Evolutionary conservation across 2,329 filamentous ascomycete genomes (phyloP).

Genomic region (Aspergillus udagawae): DNA sequence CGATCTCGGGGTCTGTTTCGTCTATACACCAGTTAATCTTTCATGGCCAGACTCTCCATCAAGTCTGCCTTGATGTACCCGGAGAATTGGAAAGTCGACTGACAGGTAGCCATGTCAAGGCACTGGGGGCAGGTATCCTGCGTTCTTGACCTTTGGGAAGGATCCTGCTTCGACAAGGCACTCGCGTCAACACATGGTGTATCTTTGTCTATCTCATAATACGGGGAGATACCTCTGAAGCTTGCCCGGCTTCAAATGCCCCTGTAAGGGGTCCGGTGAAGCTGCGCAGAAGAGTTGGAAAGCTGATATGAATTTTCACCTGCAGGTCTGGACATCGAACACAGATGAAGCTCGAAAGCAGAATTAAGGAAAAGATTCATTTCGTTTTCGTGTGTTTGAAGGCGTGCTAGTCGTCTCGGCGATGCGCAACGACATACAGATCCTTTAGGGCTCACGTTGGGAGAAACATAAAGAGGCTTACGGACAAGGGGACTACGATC

Average conservation of each 20-base stretch:
- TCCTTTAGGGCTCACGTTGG: neutral
- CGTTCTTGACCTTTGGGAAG: neutral
- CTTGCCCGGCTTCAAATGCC: neutral
- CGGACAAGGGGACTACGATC: neutral
- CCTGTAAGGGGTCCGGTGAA: neutral
- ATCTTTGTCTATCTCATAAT: neutral
- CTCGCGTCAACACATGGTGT: neutral
- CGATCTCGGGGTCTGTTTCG: neutral
- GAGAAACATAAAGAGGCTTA: neutral
- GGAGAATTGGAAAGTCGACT: neutral
- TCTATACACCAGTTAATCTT: neutral
- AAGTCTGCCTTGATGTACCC: neutral
- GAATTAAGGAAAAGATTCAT: neutral
- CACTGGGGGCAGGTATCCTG: neutral
- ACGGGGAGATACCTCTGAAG: neutral
- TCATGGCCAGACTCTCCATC: neutral
- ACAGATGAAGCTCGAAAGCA: neutral
- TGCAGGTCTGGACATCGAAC: neutral
- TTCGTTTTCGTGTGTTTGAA: neutral
- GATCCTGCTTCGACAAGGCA: neutral
- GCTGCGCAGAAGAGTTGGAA: neutral
- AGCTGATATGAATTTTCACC: neutral
- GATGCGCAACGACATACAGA: neutral
- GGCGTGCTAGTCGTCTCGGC: neutral
- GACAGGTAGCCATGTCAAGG: neutral